Evolutionary conservation across 441 rosid species (phyloP).

Genomic region (Aleurites moluccanus): DNA sequence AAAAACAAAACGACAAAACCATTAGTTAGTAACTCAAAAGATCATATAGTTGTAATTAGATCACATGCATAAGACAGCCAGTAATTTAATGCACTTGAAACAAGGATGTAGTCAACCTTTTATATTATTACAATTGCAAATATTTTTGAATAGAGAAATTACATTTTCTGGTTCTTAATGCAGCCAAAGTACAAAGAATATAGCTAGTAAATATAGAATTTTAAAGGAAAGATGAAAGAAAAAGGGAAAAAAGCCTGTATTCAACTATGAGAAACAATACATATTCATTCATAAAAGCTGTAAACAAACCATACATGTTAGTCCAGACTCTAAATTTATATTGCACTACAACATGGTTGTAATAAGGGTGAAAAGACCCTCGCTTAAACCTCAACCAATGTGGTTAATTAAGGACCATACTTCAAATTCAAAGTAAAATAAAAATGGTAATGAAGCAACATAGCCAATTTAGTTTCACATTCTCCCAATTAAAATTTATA

Average conservation of each 20-base stretch:
- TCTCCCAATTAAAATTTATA: too few species aligned
- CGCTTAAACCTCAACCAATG: not conserved
- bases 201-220: not conserved
- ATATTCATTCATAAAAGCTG: not conserved
- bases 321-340: not conserved
- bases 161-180: not conserved
- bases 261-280: too few species aligned
- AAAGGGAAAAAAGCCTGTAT: too few species aligned
- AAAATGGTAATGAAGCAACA: not conserved
- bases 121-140: not conserved
- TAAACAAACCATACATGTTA: not conserved
- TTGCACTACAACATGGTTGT: not conserved
- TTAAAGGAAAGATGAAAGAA: not conserved
- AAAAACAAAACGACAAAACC: conserved; percentile 9
- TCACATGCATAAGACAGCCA: not conserved
- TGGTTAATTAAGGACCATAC: not conserved
- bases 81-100: conserved; percentile 1
- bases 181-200: not conserved
- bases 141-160: not conserved
- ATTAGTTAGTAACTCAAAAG: not conserved
- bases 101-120: not conserved
- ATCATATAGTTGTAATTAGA: not conserved
- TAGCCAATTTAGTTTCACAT: too few species aligned
- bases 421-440: conserved; percentile 1
- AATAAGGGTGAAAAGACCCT: not conserved